Evolutionary conservation across 306 rosid genomes (phyloP).

Genomic region (Citrullus amarus): DNA sequence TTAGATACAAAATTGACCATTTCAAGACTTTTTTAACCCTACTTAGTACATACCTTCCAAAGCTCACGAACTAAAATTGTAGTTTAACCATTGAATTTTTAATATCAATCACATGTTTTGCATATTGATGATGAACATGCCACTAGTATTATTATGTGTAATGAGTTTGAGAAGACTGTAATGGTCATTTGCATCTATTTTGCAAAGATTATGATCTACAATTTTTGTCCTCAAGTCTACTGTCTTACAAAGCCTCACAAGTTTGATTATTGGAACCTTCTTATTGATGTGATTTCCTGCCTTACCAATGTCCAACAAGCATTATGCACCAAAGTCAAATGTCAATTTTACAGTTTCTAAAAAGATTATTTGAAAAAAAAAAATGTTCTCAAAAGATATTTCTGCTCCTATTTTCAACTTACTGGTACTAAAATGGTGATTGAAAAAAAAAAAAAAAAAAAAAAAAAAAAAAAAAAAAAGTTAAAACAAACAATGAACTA

Average conservation of each 20-base stretch:
- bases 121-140: not conserved
- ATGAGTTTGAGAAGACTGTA: not conserved
- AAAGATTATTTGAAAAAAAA: not conserved
- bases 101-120: not conserved
- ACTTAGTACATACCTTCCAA: too few relatives aligned
- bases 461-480: not conserved
- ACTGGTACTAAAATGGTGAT: not conserved
- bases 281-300: not conserved
- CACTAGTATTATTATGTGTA: not conserved
- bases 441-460: not conserved
- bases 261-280: not conserved
- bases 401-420: not conserved
- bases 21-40: not conserved
- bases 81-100: too few relatives aligned
- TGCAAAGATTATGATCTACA: slow-evolving; percentile 1
- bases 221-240: slow-evolving; percentile 4
- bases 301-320: not conserved
- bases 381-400: not conserved
- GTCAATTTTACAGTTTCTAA: not conserved
- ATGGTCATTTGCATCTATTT: not conserved
- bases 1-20: too few relatives aligned
- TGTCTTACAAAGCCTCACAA: not conserved
- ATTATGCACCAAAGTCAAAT: not conserved
- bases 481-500: not conserved
- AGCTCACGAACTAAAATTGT: too few relatives aligned